Base-by-base conservation (phyloP, 805 yeast genomes). In the Brettanomyces sp. region DNA sequence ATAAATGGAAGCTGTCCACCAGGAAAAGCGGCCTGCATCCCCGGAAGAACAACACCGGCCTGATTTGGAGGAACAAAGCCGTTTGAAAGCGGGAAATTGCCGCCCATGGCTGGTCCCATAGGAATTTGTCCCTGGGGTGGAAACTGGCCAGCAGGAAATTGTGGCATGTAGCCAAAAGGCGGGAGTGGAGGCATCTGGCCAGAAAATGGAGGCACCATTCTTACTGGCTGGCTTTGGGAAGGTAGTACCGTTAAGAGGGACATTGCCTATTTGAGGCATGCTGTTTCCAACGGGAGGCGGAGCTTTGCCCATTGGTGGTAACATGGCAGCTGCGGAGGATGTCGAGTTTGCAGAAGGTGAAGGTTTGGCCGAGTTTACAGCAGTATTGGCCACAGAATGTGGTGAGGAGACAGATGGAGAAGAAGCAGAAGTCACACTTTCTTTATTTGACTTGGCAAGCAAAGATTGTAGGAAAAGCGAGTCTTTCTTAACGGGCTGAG, bases 401-500 rank as follows among this genome's bases (percentile, higher is more conserved):
- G 58, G 34, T 47, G 52, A 33, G 49, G 53, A n/a, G 32, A 47
- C 18, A 45, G 52, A 4, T 13, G 25, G 48, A 3, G 43, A 28
- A 28, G 32, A 28, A 7, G 11, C 39, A 9, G 41, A n/a, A 22
- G 21, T 45, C 23, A 36, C 32, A 14, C 18, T 25, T 35, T 13
- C 18, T 9, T 28, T 28, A 6, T 28, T 28, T 4, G 62, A 56
- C 48, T 70, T 72, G 37, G 67, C 64, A 50, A 76, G 56, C 45
- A 76, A 58, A 4, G 79, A 68, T 62, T 70, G 65, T 53, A 76
- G 72, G 49, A 76, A 76, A 13, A 68, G 56, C 48, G 73, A 77
- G 51, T 60, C 58, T 21, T 52, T 53, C 39, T 34, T 25, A 28
- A 42, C 34, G 40, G 23, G 40, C 44, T 25, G 45, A 42, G n/a